These are phyloP conservation scores for Yamadazyma taylorii DNA, from an alignment of 1,139 yeast species.

Conservation along the genomic window DNA sequence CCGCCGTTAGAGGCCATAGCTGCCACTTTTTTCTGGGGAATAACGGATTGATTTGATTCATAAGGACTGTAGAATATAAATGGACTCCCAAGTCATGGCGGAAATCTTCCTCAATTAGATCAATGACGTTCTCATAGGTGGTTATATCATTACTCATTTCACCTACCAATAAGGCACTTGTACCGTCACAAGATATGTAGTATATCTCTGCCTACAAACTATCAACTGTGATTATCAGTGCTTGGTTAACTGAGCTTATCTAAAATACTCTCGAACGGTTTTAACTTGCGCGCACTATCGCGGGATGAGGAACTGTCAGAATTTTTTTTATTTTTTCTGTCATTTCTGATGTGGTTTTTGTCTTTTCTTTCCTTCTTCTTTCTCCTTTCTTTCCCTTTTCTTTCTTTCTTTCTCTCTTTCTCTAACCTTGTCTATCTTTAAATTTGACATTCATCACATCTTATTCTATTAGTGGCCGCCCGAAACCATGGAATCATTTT, in stretches of 20 bases:
- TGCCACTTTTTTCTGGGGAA: conserved; percentile 43
- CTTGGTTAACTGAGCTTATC: no score
- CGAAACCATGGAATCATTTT: conserved; percentile 45
- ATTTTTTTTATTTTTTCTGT: conserved; percentile 5
- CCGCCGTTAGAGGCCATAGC: conserved; percentile 45
- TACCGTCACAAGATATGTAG: no score
- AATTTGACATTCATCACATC: not conserved
- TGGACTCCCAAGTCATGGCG: conserved; percentile 52
- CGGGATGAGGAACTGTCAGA: conserved; percentile 1
- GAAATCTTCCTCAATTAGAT: conserved; percentile 42
- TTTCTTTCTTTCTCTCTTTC: conserved; percentile 5
- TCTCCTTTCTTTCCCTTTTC: conserved; percentile 6
- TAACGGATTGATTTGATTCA: conserved; percentile 36
- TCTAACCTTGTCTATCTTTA: conserved; percentile 1
- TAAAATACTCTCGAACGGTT: no score
- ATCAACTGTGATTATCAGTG: no score
- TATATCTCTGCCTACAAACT: no score
- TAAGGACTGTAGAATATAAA: conserved; percentile 46
- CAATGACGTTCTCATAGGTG: conserved; percentile 24
- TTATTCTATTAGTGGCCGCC: no score
- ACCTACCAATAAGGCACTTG: no score
- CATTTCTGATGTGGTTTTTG: conserved; percentile 6
- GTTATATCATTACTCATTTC: conserved; percentile 6
- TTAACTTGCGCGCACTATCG: no score
- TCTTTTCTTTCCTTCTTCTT: conserved; percentile 5